Percentiles rank a stretch among this genome's conserved stretches.
Evolutionary conservation across 2,329 filamentous ascomycete genomes (phyloP).

Genomic region (Aspergillus proliferans): DNA sequence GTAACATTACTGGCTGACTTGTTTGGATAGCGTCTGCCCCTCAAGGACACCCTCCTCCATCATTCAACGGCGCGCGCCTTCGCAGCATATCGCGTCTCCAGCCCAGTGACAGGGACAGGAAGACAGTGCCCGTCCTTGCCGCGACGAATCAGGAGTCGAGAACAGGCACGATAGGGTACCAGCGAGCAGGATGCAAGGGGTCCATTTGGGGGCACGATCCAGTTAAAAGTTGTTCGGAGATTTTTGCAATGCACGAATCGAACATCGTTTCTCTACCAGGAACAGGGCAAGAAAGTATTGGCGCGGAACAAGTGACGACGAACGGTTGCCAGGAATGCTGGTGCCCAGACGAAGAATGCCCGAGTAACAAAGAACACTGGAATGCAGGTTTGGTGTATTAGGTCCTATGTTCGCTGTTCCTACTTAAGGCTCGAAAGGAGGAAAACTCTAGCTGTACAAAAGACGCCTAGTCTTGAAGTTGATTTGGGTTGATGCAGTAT

Average conservation of each 20-base stretch:
- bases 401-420: background rate
- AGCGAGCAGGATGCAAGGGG: constrained; percentile 31
- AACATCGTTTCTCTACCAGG: constrained; percentile 13
- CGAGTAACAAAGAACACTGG: constrained; percentile 21
- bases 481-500: background rate
- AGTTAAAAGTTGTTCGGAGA: constrained; percentile 31
- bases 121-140: constrained; percentile 26
- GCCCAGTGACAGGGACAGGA: constrained; percentile 23
- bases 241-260: constrained; percentile 22
- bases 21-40: constrained; percentile 27
- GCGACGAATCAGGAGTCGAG: constrained; percentile 34
- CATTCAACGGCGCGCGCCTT: constrained; percentile 23
- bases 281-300: constrained; percentile 16
- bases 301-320: constrained; percentile 25
- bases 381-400: constrained; percentile 23
- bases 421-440: background rate
- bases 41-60: constrained; percentile 32
- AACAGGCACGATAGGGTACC: constrained; percentile 27
- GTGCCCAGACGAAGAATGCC: constrained; percentile 24
- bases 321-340: constrained; percentile 26
- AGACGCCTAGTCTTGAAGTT: constrained; percentile 5
- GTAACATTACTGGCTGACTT: constrained; percentile 30
- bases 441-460: constrained; percentile 12
- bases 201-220: constrained; percentile 27
- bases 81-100: constrained; percentile 26